Conservation (phyloP, 768 basidiomycete species). For the Podaxis sp. region DNA sequence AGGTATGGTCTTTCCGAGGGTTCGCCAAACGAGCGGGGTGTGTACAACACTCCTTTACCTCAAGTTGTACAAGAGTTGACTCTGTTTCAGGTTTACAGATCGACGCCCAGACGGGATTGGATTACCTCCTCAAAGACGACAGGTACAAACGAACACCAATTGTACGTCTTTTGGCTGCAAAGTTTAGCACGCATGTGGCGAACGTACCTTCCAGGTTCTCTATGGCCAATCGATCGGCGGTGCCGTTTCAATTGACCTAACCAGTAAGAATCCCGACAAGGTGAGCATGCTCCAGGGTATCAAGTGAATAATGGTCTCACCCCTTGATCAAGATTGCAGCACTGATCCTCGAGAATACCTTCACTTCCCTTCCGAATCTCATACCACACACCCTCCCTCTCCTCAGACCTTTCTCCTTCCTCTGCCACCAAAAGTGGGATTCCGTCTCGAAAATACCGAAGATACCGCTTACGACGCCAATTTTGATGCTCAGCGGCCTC, state of each 20-base stretch:
- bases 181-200: neutral
- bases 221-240: constrained; percentile 92
- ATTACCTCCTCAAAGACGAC: constrained; percentile 68
- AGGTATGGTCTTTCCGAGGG: constrained; percentile 93
- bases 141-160: constrained; percentile 63
- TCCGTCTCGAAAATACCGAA: constrained; percentile 62
- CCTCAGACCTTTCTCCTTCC: constrained; percentile 69
- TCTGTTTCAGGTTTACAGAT: constrained; percentile 61
- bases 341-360: constrained; percentile 91
- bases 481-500: constrained; percentile 79
- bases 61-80: neutral
- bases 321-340: constrained; percentile 56
- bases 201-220: constrained; percentile 45
- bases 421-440: constrained; percentile 89
- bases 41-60: constrained; percentile 10
- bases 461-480: constrained; percentile 65
- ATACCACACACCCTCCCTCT: constrained; percentile 80
- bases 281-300: constrained; percentile 33
- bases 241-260: constrained; percentile 88
- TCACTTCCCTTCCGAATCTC: constrained; percentile 77
- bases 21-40: constrained; percentile 80
- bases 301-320: neutral
- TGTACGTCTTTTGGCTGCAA: constrained; percentile 35
- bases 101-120: constrained; percentile 82
- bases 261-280: constrained; percentile 69